Conservation (phyloP, 2,329 filamentous ascomycete species). For the Allantophomopsis cytisporea region DNA sequence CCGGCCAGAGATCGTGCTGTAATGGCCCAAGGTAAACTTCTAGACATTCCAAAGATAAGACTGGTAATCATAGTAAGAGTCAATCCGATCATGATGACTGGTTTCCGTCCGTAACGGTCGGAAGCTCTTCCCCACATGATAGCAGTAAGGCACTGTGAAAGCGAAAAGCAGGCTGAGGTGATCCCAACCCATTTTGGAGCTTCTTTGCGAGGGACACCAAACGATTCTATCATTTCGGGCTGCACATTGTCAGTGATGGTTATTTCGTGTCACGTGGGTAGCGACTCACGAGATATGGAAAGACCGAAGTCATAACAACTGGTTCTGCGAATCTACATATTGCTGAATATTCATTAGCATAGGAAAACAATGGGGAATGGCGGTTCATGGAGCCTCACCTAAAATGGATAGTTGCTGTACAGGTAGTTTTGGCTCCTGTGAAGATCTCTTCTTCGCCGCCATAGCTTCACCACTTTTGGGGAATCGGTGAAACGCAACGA, state of each 20-base stretch:
- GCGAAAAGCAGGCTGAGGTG: slow-evolving; percentile 58
- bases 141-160: slow-evolving; percentile 58
- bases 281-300: slow-evolving; percentile 25
- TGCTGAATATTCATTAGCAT: slow-evolving; percentile 29
- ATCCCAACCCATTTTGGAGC: slow-evolving; percentile 74
- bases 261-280: not conserved
- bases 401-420: slow-evolving; percentile 66
- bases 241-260: slow-evolving; percentile 17
- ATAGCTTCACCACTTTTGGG: slow-evolving; percentile 3
- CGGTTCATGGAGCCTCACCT: slow-evolving; percentile 33
- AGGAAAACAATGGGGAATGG: slow-evolving; percentile 1
- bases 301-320: slow-evolving; percentile 42
- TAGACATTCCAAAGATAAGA: slow-evolving; percentile 74
- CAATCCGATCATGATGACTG: slow-evolving; percentile 61
- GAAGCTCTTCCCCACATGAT: slow-evolving; percentile 66
- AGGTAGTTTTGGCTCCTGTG: slow-evolving; percentile 47
- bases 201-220: slow-evolving; percentile 56
- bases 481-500: no score
- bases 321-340: slow-evolving; percentile 71
- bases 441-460: slow-evolving; percentile 9
- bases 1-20: slow-evolving; percentile 66
- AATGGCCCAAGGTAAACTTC: slow-evolving; percentile 68
- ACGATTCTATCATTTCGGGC: slow-evolving; percentile 74
- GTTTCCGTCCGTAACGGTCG: slow-evolving; percentile 71
- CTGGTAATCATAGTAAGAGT: slow-evolving; percentile 71